Base-by-base conservation (phyloP, 1,284 basidiomycete species). In the Apiotrichum gracile region DNA sequence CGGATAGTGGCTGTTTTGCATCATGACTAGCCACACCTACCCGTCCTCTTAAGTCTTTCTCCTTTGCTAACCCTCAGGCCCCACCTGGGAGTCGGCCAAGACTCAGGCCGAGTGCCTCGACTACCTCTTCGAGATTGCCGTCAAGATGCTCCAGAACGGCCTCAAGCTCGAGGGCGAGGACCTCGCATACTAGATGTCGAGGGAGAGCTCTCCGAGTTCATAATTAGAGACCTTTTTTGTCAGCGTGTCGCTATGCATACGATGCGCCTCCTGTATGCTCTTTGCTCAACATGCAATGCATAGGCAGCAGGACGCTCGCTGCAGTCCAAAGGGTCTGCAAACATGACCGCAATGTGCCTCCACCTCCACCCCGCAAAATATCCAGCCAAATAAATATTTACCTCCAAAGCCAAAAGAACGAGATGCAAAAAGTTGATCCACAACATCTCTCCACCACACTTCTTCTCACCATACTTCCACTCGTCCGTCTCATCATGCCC, bases 81-180 rank as follows among this genome's bases (percentile, higher is more conserved):
- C 77, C 44, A 84, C 86, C 49, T 91, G 88, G 87, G 83, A 89
- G 69, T 87, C 85, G 66, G 88, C 88, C n/a, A 91, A 91, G 75
- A 87, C 86, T 0, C 88, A 91, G 66, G 83, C 87, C 2, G 87
- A 89, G 82, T 91, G 88, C 70, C 79, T 91, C 37, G 88, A 91
- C 69, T 91, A 91, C 70, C 78, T 91, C 13, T 88, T 91, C 61
- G 88, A 91, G 68, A 83, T 91, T 48, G 84, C 83, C 22, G 57
- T 57, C 51, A 73, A 73, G 63, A 73, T 73, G 71, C 60, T 73
- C 21, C 61, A 64, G 47, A 61, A 61, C 25, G 65, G 68, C 26
- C 52, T 73, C 14, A 69, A 68, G 12, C 64, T 73, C 19, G 70
- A 63, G n/a, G 67, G 65, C n/a, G 68, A 69, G 46, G 61, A 52